Evolutionary conservation across 495 filamentous ascomycete genomes (phyloP).

Genomic region (Choiromyces venosus): DNA sequence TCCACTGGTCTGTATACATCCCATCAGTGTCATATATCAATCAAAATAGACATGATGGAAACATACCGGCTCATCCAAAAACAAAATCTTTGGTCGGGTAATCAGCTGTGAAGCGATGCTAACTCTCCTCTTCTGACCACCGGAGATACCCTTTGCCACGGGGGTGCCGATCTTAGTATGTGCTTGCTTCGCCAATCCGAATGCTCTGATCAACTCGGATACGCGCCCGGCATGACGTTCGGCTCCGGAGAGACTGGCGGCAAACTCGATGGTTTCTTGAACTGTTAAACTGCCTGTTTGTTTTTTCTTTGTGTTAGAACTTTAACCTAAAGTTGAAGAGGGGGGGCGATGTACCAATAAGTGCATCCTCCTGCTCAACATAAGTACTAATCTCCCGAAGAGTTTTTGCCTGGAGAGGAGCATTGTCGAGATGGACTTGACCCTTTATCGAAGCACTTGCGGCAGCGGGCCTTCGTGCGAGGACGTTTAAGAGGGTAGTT

Average conservation of each 20-base stretch:
- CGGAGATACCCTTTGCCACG: constrained; percentile 70
- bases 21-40: background rate
- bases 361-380: constrained; percentile 79
- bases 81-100: constrained; percentile 69
- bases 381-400: constrained; percentile 58
- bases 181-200: constrained; percentile 59
- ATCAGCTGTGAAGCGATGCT: constrained; percentile 74
- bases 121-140: constrained; percentile 73
- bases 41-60: background rate
- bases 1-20: constrained; percentile 54
- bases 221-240: constrained; percentile 38
- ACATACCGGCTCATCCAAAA: constrained; percentile 65
- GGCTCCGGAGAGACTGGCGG: constrained; percentile 44
- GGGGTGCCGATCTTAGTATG: constrained; percentile 69
- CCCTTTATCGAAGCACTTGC: constrained; percentile 50
- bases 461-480: constrained; percentile 56
- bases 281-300: constrained; percentile 57
- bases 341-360: constrained; percentile 54
- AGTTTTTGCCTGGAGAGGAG: constrained; percentile 21
- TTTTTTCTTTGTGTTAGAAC: background rate
- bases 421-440: constrained; percentile 56
- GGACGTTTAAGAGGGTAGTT: constrained; percentile 68
- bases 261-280: constrained; percentile 68
- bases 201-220: constrained; percentile 54
- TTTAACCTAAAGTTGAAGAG: background rate